phyloP scores from a whole-genome alignment of 1,139 yeast species.

The Komagataea norvegica region DNA sequence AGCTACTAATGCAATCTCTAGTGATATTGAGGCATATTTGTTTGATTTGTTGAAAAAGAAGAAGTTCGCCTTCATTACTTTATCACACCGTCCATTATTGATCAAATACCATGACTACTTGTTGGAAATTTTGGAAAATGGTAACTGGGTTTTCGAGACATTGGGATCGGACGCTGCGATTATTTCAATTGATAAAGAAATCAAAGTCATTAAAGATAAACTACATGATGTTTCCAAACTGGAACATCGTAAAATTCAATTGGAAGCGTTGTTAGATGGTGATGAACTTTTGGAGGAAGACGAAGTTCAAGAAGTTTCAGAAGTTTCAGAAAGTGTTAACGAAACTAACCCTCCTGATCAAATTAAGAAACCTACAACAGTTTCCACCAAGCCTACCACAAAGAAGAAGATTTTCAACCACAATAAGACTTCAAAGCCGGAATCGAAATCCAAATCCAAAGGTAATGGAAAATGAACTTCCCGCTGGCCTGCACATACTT shows the following conservation, averaged over 20 bases:
- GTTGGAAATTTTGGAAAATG: conserved; percentile 57
- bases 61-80: conserved; percentile 74
- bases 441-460: too few relatives aligned
- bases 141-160: conserved; percentile 45
- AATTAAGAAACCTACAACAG: not conserved
- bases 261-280: conserved; percentile 32
- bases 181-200: conserved; percentile 60
- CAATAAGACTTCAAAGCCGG: too few relatives aligned
- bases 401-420: too few relatives aligned
- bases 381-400: too few relatives aligned
- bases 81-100: conserved; percentile 81
- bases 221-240: conserved; percentile 39
- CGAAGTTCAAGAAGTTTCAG: conserved; percentile 4
- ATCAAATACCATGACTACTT: conserved; percentile 78
- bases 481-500: too few relatives aligned
- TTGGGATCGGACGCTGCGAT: conserved; percentile 58
- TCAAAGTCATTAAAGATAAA: conserved; percentile 52
- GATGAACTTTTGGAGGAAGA: conserved; percentile 16
- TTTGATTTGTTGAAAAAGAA: conserved; percentile 71
- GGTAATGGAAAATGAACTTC: too few relatives aligned
- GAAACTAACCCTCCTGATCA: too few relatives aligned
- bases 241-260: conserved; percentile 21
- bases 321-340: not conserved
- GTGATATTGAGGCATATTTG: conserved; percentile 85
- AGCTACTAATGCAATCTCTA: conserved; percentile 88